Conservation (phyloP, 78 protist species). For the Chrysochromulina parva region DNA sequence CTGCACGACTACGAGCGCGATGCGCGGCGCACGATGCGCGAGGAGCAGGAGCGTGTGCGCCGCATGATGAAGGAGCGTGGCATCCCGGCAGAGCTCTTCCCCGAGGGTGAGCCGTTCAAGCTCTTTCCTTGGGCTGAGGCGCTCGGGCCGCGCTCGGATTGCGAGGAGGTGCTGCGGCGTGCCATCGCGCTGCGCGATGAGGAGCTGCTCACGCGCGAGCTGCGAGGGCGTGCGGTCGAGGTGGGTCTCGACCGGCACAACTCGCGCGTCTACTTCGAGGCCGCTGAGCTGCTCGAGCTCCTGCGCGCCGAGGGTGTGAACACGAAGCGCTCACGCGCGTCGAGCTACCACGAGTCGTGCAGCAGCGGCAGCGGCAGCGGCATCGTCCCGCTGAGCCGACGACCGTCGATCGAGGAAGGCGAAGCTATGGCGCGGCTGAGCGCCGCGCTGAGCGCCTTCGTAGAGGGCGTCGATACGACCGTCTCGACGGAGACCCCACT, state of each 20-base stretch:
- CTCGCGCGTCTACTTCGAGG: background rate
- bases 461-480: background rate
- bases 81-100: background rate
- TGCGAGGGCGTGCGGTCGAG: background rate
- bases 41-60: too few relatives aligned
- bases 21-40: too few relatives aligned
- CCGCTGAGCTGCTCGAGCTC: background rate
- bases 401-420: background rate
- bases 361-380: too few relatives aligned
- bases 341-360: too few relatives aligned
- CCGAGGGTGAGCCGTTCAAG: background rate
- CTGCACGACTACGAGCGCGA: too few relatives aligned
- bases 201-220: background rate
- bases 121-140: background rate
- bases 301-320: background rate
- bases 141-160: background rate
- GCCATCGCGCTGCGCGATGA: background rate
- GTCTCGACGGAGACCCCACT: background rate
- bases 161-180: background rate
- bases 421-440: background rate
- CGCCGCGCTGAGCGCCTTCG: background rate
- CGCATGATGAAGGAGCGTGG: background rate
- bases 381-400: too few relatives aligned
- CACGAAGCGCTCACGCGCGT: too few relatives aligned
- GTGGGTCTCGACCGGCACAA: background rate